Conservation (phyloP, 805 yeast species). For the Kluyveromyces nonfermentans region DNA sequence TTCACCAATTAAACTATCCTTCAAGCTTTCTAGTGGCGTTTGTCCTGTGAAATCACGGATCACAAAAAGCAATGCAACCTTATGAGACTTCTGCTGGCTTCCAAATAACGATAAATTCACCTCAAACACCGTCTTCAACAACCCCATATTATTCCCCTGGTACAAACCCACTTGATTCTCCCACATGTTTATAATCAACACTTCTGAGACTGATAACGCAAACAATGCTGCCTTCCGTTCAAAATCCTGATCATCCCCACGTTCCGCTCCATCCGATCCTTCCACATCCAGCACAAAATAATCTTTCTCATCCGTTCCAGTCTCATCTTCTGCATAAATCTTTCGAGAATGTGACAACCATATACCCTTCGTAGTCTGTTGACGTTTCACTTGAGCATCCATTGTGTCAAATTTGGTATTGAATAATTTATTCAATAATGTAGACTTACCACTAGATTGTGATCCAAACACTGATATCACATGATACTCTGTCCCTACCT, state of each 20-base stretch:
- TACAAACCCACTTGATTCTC: constrained; percentile 94
- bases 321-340: constrained; percentile 22
- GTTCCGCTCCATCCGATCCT: constrained; percentile 96
- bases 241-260: constrained; percentile 97
- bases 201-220: constrained; percentile 87
- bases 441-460: constrained; percentile 93
- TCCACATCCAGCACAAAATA: constrained; percentile 92
- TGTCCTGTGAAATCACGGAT: constrained; percentile 86
- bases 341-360: constrained; percentile 57
- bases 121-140: constrained; percentile 91
- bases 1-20: constrained; percentile 61
- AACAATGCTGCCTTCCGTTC: constrained; percentile 94
- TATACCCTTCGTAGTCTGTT: constrained; percentile 84
- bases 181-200: constrained; percentile 89
- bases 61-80: constrained; percentile 71
- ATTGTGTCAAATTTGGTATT: constrained; percentile 86
- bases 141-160: constrained; percentile 96
- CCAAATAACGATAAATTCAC: constrained; percentile 85
- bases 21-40: constrained; percentile 68
- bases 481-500: constrained; percentile 68
- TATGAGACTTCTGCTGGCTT: constrained; percentile 42
- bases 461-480: constrained; percentile 94
- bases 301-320: constrained; percentile 20
- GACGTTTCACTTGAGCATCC: constrained; percentile 69
- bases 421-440: constrained; percentile 76